A percentile compares a stretch with the other conserved stretches of the same genome.
Conservation (phyloP, 805 yeast genomes). For the Ogataea paraovalis region DNA sequence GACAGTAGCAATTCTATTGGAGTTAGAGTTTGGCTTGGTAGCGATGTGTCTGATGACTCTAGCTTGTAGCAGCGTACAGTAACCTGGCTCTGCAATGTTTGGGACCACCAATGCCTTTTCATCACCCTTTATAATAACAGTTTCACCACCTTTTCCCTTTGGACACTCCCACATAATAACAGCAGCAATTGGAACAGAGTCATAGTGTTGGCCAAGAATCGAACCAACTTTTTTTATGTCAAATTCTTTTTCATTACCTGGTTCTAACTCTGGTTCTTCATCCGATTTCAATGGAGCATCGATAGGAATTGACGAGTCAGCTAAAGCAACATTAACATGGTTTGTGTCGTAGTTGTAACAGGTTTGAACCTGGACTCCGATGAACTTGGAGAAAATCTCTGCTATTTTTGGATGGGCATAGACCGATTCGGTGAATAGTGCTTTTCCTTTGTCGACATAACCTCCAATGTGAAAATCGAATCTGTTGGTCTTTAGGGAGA, state of each 20-base stretch:
- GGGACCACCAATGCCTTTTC: conserved; percentile 24
- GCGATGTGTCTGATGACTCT: conserved; percentile 46
- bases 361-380: conserved; percentile 44
- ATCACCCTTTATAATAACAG: conserved; percentile 44
- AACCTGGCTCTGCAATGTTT: conserved; percentile 42
- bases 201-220: conserved; percentile 45
- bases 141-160: conserved; percentile 46
- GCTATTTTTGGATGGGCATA: conserved; percentile 49
- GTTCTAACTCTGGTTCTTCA: conserved; percentile 8
- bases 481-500: conserved; percentile 26
- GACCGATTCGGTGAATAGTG: conserved; percentile 48
- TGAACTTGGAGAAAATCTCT: conserved; percentile 45
- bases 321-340: conserved; percentile 47
- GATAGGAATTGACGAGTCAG: conserved; percentile 13
- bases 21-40: conserved; percentile 38
- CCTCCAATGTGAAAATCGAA: conserved; percentile 50
- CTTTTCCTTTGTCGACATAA: conserved; percentile 32
- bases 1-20: conserved; percentile 34
- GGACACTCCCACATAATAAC: conserved; percentile 48
- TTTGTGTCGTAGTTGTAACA: conserved; percentile 51
- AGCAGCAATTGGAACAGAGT: conserved; percentile 45
- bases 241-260: conserved; percentile 26
- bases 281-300: conserved; percentile 17
- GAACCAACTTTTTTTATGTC: conserved; percentile 32
- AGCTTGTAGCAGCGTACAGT: conserved; percentile 45